A percentile compares a stretch with the other conserved stretches of the same genome.
Evolutionary conservation across 345 rosid genomes (phyloP).

Genomic region (Brassica carinata): DNA sequence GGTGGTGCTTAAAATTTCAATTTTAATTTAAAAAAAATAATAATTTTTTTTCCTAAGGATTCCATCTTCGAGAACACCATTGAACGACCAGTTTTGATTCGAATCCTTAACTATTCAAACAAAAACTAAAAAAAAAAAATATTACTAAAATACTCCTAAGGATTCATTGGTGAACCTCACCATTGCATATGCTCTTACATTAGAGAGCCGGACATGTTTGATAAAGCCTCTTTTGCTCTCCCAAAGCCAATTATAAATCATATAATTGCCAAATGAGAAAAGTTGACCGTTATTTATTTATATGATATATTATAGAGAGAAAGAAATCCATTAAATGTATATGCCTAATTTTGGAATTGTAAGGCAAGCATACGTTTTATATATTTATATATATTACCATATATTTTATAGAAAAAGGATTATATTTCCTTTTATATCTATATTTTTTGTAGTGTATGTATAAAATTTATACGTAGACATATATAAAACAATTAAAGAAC

Average conservation of each 20-base stretch:
- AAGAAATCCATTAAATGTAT: not conserved
- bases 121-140: too few relatives aligned
- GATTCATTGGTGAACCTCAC: too few relatives aligned
- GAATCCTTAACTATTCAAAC: too few relatives aligned
- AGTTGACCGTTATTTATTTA: not conserved
- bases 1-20: too few relatives aligned
- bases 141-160: too few relatives aligned
- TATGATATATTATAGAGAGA: slow-evolving; percentile 13
- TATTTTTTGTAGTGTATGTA: not conserved
- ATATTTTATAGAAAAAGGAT: not conserved
- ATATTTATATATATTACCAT: not conserved
- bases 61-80: too few relatives aligned
- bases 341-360: not conserved
- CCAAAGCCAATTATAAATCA: slow-evolving; percentile 14
- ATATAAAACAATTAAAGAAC: not conserved
- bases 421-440: not conserved
- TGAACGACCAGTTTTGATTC: too few relatives aligned
- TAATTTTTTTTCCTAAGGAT: too few relatives aligned
- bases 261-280: not conserved
- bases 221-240: slow-evolving; percentile 23
- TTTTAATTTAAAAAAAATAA: too few relatives aligned
- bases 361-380: not conserved
- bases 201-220: slow-evolving; percentile 20
- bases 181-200: not conserved
- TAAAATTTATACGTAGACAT: not conserved